Evolutionary conservation across 2,329 filamentous ascomycete genomes (phyloP).

Genomic region (Aspergillus clavatus): DNA sequence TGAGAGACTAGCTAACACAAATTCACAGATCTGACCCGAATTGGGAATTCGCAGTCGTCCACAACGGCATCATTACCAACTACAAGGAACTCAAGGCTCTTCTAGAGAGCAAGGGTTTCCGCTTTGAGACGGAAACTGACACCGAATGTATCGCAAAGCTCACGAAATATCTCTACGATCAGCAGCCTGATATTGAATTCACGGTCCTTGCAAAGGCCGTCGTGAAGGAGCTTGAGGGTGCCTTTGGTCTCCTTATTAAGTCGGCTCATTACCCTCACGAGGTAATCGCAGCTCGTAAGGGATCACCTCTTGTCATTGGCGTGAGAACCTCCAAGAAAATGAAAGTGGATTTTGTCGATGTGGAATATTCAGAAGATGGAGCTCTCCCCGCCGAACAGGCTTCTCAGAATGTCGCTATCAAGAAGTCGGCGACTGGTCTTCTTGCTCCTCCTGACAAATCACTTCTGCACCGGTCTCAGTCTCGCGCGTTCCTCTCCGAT

Average conservation of each 20-base stretch:
- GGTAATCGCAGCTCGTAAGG: conserved; percentile 96
- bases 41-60: conserved; percentile 96
- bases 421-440: conserved; percentile 72
- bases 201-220: conserved; percentile 95
- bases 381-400: conserved; percentile 88
- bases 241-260: conserved; percentile 95
- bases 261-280: conserved; percentile 98
- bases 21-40: conserved; percentile 74
- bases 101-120: conserved; percentile 89
- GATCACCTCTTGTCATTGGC: conserved; percentile 93
- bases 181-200: conserved; percentile 91
- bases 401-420: conserved; percentile 92
- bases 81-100: conserved; percentile 99
- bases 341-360: conserved; percentile 99
- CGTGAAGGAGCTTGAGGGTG: conserved; percentile 96
- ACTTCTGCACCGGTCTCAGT: conserved; percentile 95
- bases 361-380: conserved; percentile 89
- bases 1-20: background rate
- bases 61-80: conserved; percentile 99
- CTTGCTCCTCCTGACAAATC: conserved; percentile 95
- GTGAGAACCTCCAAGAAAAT: conserved; percentile 97
- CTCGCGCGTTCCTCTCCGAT: conserved; percentile 96
- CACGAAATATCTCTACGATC: conserved; percentile 95
- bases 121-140: conserved; percentile 98
- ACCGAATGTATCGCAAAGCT: conserved; percentile 99